Base-by-base conservation (phyloP, 257 asterid genomes). In the Jacaranda mimosifolia region DNA sequence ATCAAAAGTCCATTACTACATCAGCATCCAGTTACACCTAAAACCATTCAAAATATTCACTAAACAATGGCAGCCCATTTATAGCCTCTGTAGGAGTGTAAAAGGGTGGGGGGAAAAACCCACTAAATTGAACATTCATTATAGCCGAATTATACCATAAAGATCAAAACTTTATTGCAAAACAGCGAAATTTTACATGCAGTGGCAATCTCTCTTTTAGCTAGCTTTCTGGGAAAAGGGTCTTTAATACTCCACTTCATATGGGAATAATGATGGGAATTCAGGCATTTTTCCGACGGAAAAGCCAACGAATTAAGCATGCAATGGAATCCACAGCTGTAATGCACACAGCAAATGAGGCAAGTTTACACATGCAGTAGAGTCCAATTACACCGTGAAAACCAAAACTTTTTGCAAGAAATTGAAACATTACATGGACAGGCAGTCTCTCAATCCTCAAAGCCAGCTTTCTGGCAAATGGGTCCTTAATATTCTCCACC, bases 391-490 rank as follows among this genome's bases (percentile, higher is more conserved):
- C 13, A 14, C 63, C 35, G n/a, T n/a, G 26, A 79, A 68, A 62
- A 67, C 43, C 15, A 32, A n/a, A 60, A 42, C 3, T 26, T 38
- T 56, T 12, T 5, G 19, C 15, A 0, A 35, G 19, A 38, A 63
- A n/a, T 2, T 19, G 56, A 10, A 39, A 6, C 3, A 73, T 73
- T 82, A 94, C 97, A 51, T 85, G 67, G n/a, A 92, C 94, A 40
- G 98, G 97, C 8, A 87, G 60, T 52, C 91, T 81, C 79, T 85
- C 77, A 59, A 87, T 92, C 82, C 98, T 90, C 3, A 96, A 83
- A 77, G 98, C 98, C 66, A 93, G 83, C 62, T 84, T 91, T 80
- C 92, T 82, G 45, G 97, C 97, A 69, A 63, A 86, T 6, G 89
- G 85, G 84, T 91, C 99, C 77, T 85, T 91, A 63, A 95, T 74